phyloP scores from a whole-genome alignment of 2,329 filamentous ascomycete species.

The Nannizziopsis barbatae region DNA sequence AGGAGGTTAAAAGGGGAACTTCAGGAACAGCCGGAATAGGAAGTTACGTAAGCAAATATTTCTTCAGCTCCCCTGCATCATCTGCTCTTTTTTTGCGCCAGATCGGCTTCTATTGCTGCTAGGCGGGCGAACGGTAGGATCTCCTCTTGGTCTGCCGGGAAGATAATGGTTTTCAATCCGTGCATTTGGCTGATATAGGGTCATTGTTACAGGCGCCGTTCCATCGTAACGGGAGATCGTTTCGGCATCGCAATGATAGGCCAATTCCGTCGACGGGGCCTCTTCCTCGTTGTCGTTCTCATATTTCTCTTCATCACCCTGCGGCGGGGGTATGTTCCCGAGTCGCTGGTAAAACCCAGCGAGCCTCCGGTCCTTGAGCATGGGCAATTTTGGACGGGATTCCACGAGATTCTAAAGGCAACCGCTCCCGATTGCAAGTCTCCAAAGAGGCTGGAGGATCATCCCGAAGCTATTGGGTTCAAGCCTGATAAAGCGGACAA shows the following conservation, averaged over 20 bases:
- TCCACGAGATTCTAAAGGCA: conserved; percentile 15
- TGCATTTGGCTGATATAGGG: too few species aligned
- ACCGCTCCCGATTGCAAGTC: conserved; percentile 14
- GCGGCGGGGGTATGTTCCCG: conserved; percentile 1
- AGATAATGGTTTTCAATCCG: too few species aligned
- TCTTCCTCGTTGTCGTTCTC: conserved; percentile 7
- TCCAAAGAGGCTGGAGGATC: conserved; percentile 13
- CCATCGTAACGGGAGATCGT: background rate
- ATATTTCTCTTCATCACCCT: conserved; percentile 9
- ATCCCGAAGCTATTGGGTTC: conserved; percentile 14
- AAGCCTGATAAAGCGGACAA: conserved; percentile 14
- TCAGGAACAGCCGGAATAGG: too few species aligned
- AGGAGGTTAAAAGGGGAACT: too few species aligned
- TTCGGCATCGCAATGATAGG: conserved; percentile 4
- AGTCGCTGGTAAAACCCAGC: background rate
- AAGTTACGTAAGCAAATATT: too few species aligned
- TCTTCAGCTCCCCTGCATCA: too few species aligned
- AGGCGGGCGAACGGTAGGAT: too few species aligned
- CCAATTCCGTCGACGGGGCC: conserved; percentile 10
- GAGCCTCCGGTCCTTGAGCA: conserved; percentile 9
- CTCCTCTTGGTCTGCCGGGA: too few species aligned
- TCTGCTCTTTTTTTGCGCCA: background rate
- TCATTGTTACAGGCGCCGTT: background rate
- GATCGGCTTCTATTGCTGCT: background rate
- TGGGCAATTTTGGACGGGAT: conserved; percentile 15